Evolutionary conservation across 2,329 filamentous ascomycete genomes (phyloP).

Genomic region (Metarhizium robertsii): DNA sequence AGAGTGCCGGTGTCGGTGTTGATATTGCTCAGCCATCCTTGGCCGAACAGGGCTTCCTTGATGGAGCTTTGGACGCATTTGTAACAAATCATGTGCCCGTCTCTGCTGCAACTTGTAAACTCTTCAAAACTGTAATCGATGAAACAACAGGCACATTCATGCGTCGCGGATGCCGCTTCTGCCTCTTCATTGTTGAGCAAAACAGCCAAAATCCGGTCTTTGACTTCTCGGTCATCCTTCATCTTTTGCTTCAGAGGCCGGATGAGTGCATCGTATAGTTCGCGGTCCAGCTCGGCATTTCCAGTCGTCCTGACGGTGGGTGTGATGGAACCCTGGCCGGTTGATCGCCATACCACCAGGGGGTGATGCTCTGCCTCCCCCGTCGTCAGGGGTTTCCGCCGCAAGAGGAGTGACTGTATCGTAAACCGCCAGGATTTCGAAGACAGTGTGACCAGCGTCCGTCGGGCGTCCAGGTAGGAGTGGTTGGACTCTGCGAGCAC

Average conservation of each 20-base stretch:
- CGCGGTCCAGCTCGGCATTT: slow-evolving; percentile 52
- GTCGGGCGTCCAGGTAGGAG: slow-evolving; percentile 63
- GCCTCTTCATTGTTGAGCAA: slow-evolving; percentile 50
- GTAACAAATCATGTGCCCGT: slow-evolving; percentile 69
- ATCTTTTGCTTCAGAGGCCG: slow-evolving; percentile 39
- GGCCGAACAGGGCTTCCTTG: slow-evolving; percentile 84
- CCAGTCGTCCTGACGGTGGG: slow-evolving; percentile 59
- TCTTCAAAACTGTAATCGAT: slow-evolving; percentile 62
- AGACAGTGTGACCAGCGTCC: slow-evolving; percentile 58
- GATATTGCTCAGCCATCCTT: slow-evolving; percentile 80
- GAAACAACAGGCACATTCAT: slow-evolving; percentile 76
- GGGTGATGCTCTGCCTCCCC: slow-evolving; percentile 50
- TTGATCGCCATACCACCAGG: slow-evolving; percentile 51
- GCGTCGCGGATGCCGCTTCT: slow-evolving; percentile 42
- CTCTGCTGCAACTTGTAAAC: slow-evolving; percentile 59
- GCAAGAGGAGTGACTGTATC: slow-evolving; percentile 60
- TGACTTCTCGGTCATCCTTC: slow-evolving; percentile 33
- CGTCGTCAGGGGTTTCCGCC: slow-evolving; percentile 47
- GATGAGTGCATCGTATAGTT: slow-evolving; percentile 50
- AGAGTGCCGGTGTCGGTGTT: slow-evolving; percentile 64
- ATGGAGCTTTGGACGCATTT: slow-evolving; percentile 74
- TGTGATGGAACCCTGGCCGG: slow-evolving; percentile 43
- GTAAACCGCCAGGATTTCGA: slow-evolving; percentile 71
- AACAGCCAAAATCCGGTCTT: slow-evolving; percentile 43
- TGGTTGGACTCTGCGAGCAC: slow-evolving; percentile 76